phyloP scores from a whole-genome alignment of 352 stramenopile genomes.

The Phytophthora vignae region DNA sequence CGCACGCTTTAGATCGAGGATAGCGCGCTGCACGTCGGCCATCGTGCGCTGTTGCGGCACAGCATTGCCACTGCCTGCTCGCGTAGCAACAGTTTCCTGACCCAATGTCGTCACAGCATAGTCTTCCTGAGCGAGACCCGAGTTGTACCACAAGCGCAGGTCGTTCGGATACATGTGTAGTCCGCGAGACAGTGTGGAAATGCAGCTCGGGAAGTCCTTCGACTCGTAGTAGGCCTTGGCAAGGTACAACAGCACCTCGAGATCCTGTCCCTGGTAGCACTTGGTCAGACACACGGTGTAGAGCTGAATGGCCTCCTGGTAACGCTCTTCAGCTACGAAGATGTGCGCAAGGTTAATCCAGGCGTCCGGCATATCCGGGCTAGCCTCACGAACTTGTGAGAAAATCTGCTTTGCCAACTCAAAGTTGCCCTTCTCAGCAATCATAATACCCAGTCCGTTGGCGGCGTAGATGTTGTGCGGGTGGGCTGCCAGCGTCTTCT shows the following conservation, averaged over 20 bases:
- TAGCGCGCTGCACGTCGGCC: constrained; percentile 89
- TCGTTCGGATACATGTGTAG: constrained; percentile 86
- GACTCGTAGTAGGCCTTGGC: constrained; percentile 91
- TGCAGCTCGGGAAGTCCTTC: constrained; percentile 91
- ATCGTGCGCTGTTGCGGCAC: constrained; percentile 77
- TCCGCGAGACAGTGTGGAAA: constrained; percentile 78
- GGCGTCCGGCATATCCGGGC: constrained; percentile 95
- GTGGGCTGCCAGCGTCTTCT: constrained; percentile 94
- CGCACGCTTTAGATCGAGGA: constrained; percentile 85
- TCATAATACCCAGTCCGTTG: constrained; percentile 97
- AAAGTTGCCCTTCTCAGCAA: constrained; percentile 98
- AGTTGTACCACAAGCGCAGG: constrained; percentile 88
- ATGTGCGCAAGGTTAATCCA: constrained; percentile 98
- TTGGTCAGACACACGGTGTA: constrained; percentile 94
- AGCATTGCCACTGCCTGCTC: constrained; percentile 44
- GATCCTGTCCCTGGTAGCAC: constrained; percentile 90
- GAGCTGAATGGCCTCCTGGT: constrained; percentile 95
- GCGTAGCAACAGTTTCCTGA: constrained; percentile 62
- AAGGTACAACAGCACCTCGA: constrained; percentile 86
- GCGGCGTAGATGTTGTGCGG: constrained; percentile 96
- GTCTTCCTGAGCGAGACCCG: constrained; percentile 87
- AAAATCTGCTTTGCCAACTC: constrained; percentile 97
- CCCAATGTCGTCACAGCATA: constrained; percentile 86
- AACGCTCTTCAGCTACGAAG: constrained; percentile 96
- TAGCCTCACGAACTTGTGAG: constrained; percentile 95